phyloP scores from a whole-genome alignment of 371 early-diverging fungal species.

The Mortierella sp. region DNA sequence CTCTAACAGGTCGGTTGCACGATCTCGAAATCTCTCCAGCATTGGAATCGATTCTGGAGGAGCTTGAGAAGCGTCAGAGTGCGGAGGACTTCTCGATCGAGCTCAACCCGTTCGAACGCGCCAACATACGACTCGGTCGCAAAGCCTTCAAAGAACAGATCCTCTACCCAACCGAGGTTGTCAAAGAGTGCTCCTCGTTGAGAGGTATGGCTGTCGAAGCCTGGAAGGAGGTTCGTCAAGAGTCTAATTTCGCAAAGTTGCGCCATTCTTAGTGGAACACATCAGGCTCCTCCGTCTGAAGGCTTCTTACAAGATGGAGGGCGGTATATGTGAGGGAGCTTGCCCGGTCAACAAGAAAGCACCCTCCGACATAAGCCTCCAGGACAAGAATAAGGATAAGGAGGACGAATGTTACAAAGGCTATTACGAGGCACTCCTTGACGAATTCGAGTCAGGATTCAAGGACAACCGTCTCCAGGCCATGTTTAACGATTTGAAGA shows the following conservation, averaged over 20 bases:
- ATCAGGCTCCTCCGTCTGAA: conserved; percentile 36
- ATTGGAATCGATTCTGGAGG: conserved; percentile 45
- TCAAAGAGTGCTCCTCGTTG: conserved; percentile 28
- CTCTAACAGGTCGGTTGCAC: conserved; percentile 45
- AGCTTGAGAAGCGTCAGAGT: conserved; percentile 26
- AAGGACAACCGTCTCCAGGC: conserved; percentile 48
- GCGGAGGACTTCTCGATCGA: conserved; percentile 15
- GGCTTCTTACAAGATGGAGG: conserved; percentile 33
- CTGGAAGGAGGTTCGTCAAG: conserved; percentile 52
- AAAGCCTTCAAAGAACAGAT: conserved; percentile 29
- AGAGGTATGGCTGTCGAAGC: conserved; percentile 17
- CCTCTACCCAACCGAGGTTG: conserved; percentile 37
- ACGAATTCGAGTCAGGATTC: conserved; percentile 53
- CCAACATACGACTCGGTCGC: conserved; percentile 50
- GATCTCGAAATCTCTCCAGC: conserved; percentile 30
- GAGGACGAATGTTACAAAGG: conserved; percentile 48
- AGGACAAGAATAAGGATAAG: too few species aligned
- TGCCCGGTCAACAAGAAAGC: conserved; percentile 43
- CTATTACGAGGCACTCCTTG: conserved; percentile 49
- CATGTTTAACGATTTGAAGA: conserved; percentile 51
- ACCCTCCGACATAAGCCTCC: conserved; percentile 22
- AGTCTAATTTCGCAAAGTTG: conserved; percentile 46
- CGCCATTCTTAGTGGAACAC: conserved; percentile 47
- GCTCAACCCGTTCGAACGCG: conserved; percentile 41
- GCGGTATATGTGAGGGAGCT: conserved; percentile 37